These are phyloP conservation scores for Leccinum sublutescens DNA, from an alignment of 768 basidiomycete species.

Conservation along the genomic window DNA sequence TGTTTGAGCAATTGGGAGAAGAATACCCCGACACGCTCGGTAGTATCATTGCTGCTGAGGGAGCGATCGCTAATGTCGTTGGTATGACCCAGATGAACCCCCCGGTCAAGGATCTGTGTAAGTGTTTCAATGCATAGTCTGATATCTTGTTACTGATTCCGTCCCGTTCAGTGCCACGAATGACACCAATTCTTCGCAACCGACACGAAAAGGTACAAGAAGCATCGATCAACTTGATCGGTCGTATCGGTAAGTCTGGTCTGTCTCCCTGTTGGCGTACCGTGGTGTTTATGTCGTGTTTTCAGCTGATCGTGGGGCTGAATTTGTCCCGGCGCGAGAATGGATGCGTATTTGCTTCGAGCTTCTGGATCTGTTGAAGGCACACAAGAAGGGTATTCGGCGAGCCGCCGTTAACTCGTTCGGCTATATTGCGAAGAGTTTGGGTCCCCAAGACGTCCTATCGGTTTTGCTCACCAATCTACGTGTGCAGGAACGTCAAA, in stretches of 20 bases:
- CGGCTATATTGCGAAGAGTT: conserved; percentile 98
- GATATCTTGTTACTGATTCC: not conserved
- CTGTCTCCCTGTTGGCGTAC: not conserved
- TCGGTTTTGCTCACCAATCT: conserved; percentile 94
- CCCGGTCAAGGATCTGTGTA: conserved; percentile 96
- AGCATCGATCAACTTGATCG: conserved; percentile 98
- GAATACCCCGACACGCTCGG: conserved; percentile 99
- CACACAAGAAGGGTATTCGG: conserved; percentile 98
- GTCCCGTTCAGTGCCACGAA: conserved; percentile 78
- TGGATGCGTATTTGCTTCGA: conserved; percentile 99
- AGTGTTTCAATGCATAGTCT: conserved; percentile 38
- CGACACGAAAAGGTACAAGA: conserved; percentile 99
- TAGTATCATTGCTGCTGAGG: conserved; percentile 98
- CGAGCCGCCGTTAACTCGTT: conserved; percentile 99
- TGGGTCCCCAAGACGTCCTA: conserved; percentile 97
- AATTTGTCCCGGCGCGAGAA: conserved; percentile 97
- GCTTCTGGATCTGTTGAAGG: conserved; percentile 92
- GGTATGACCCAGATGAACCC: conserved; percentile 99
- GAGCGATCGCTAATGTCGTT: conserved; percentile 98
- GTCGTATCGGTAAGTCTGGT: conserved; percentile 69
- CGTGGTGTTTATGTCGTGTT: conserved; percentile 1
- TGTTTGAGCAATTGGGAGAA: conserved; percentile 98
- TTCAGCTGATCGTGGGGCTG: conserved; percentile 94
- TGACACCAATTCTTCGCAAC: conserved; percentile 99
- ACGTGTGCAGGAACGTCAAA: conserved; percentile 98